A percentile compares a stretch with the other conserved stretches of the same genome.
These are phyloP conservation scores for Sugiyamaella novakii DNA, from an alignment of 1,139 yeast species.

Conservation along the genomic window DNA sequence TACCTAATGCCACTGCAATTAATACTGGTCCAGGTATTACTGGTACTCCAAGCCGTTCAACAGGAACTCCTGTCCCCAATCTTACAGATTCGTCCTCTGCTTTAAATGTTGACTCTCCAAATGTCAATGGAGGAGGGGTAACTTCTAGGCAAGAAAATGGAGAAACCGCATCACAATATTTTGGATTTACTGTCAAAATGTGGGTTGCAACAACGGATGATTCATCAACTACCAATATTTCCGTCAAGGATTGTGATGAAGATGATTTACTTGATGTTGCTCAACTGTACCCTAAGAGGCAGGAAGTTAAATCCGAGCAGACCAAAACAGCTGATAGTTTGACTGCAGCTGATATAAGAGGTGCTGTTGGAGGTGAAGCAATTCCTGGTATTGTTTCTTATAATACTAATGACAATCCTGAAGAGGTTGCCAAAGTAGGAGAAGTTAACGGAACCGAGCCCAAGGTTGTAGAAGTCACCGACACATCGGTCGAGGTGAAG, in stretches of 20 bases:
- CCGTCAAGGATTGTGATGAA: constrained; percentile 45
- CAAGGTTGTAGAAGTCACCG: background rate
- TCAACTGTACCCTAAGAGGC: constrained; percentile 25
- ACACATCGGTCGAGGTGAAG: background rate
- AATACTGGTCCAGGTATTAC: constrained; percentile 10
- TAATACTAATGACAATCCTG: constrained; percentile 16
- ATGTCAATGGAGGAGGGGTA: constrained; percentile 18
- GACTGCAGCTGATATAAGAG: constrained; percentile 61
- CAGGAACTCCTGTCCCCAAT: constrained; percentile 24
- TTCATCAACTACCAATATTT: constrained; percentile 30
- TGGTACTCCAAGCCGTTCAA: constrained; percentile 22
- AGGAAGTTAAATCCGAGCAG: constrained; percentile 21
- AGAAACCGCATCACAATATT: constrained; percentile 17
- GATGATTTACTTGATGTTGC: constrained; percentile 44
- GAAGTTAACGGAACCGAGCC: constrained; percentile 1
- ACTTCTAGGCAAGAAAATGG: constrained; percentile 26
- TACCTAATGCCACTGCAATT: constrained; percentile 10
- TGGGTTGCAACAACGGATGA: constrained; percentile 45
- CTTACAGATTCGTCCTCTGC: constrained; percentile 19
- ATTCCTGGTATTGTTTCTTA: constrained; percentile 49
- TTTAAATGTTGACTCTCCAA: constrained; percentile 20
- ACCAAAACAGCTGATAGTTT: constrained; percentile 41
- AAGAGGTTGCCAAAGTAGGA: constrained; percentile 12
- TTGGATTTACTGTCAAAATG: constrained; percentile 46
- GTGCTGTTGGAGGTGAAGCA: constrained; percentile 62